Evolutionary conservation across 1,284 basidiomycete species (phyloP).

Genomic region (Xerocomus cyaneibrunnescens): DNA sequence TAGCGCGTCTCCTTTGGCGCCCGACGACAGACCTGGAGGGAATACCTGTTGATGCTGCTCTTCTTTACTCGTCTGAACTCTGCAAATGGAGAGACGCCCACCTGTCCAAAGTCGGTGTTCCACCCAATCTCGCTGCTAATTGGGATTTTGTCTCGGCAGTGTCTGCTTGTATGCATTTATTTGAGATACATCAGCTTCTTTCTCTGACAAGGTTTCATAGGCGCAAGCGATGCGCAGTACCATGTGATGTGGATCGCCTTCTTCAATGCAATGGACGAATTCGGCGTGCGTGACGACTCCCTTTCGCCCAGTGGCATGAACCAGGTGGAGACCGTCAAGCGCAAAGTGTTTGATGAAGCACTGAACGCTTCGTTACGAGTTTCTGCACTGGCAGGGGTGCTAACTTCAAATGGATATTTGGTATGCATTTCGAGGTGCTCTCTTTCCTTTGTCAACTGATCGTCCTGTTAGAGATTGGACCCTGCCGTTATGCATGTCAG

Average conservation of each 20-base stretch:
- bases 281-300: conserved; percentile 68
- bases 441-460: conserved; percentile 12
- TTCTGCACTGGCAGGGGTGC: conserved; percentile 77
- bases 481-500: conserved; percentile 84
- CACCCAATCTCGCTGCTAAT: conserved; percentile 74
- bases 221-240: conserved; percentile 85
- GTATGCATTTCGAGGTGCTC: conserved; percentile 39
- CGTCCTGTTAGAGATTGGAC: conserved; percentile 58
- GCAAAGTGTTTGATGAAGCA: conserved; percentile 76
- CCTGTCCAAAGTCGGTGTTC: conserved; percentile 79
- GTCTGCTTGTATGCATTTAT: conserved; percentile 55
- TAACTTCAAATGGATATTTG: conserved; percentile 82
- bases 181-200: conserved; percentile 3
- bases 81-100: conserved; percentile 76
- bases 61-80: conserved; percentile 59
- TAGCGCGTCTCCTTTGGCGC: conserved; percentile 77
- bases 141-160: conserved; percentile 91
- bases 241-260: conserved; percentile 88
- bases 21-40: conserved; percentile 75
- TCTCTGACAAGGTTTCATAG: conserved; percentile 45
- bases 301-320: conserved; percentile 34
- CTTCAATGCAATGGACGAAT: conserved; percentile 80
- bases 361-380: conserved; percentile 83
- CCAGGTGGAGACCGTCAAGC: conserved; percentile 64
- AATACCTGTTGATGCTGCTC: conserved; percentile 64